phyloP scores from a whole-genome alignment of 768 basidiomycete species.

The Kwoniella mangroviensis region DNA sequence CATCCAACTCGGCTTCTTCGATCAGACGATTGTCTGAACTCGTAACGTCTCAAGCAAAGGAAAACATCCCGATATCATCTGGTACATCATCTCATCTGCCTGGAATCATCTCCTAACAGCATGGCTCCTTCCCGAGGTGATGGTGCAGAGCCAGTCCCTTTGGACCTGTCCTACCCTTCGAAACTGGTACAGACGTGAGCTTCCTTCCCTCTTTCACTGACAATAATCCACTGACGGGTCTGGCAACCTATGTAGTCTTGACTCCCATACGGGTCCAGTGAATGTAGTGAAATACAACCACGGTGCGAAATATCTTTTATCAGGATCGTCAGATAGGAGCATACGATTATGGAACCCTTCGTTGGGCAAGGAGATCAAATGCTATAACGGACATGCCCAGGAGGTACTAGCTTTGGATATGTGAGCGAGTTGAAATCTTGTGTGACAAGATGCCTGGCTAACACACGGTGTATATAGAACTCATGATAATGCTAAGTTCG shows the following conservation, averaged over 20 bases:
- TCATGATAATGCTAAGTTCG: slow-evolving; percentile 92
- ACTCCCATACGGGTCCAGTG: slow-evolving; percentile 68
- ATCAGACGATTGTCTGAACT: too few species aligned
- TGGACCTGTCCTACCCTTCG: slow-evolving; percentile 19
- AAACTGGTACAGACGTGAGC: slow-evolving; percentile 40
- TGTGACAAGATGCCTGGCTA: neutral
- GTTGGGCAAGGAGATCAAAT: slow-evolving; percentile 85
- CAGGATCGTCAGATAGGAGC: slow-evolving; percentile 88
- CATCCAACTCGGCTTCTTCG: too few species aligned
- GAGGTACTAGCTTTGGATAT: slow-evolving; percentile 89
- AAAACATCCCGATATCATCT: neutral
- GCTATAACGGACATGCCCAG: slow-evolving; percentile 89
- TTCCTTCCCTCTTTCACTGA: neutral
- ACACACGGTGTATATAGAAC: slow-evolving; percentile 62
- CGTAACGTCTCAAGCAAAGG: neutral
- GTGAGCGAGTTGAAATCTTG: slow-evolving; percentile 61
- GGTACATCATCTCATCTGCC: neutral
- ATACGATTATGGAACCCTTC: slow-evolving; percentile 89
- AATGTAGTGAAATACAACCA: slow-evolving; percentile 91
- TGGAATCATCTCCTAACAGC: neutral
- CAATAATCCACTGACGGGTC: too few species aligned
- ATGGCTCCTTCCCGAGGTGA: slow-evolving; percentile 38
- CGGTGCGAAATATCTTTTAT: slow-evolving; percentile 84
- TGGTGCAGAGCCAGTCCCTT: neutral
- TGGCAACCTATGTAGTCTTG: slow-evolving; percentile 33